phyloP scores from a whole-genome alignment of 345 rosid genomes.

The Brassica carinata region DNA sequence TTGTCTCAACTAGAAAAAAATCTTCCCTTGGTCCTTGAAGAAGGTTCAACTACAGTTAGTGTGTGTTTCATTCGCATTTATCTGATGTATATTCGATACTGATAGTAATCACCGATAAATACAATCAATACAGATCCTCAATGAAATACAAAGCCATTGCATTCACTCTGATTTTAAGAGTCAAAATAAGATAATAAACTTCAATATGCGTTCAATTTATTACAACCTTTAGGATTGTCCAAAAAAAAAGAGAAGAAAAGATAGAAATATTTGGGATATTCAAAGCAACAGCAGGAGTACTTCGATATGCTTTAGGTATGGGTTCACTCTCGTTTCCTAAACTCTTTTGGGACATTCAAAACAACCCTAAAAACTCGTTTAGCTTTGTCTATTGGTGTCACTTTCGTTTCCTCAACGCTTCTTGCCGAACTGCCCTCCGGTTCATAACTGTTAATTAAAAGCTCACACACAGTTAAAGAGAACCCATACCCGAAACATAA shows the following conservation, averaged over 20 bases:
- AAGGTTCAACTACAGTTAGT: not conserved
- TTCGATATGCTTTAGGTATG: not conserved
- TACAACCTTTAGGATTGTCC: not conserved
- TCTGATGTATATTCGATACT: not conserved
- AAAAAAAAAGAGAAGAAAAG: not conserved
- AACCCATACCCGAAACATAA: not conserved
- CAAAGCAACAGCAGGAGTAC: not conserved
- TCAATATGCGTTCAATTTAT: not conserved
- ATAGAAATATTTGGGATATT: not conserved
- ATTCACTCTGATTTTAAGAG: not conserved
- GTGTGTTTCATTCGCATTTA: not conserved
- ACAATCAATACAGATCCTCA: no score
- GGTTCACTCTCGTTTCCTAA: not conserved
- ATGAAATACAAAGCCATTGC: not conserved
- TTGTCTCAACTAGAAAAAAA: not conserved
- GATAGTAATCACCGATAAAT: no score
- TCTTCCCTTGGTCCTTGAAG: not conserved
- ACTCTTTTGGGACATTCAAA: not conserved
- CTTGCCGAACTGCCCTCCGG: not conserved
- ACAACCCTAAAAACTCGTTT: not conserved
- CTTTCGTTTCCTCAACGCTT: not conserved
- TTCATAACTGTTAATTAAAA: not conserved
- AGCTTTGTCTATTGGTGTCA: not conserved
- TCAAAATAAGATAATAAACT: not conserved
- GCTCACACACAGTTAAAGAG: not conserved